Percentiles rank a stretch among this genome's conserved stretches.
phyloP scores from a whole-genome alignment of 2,329 filamentous ascomycete genomes.

The Rhytidhysteron rufulum region DNA sequence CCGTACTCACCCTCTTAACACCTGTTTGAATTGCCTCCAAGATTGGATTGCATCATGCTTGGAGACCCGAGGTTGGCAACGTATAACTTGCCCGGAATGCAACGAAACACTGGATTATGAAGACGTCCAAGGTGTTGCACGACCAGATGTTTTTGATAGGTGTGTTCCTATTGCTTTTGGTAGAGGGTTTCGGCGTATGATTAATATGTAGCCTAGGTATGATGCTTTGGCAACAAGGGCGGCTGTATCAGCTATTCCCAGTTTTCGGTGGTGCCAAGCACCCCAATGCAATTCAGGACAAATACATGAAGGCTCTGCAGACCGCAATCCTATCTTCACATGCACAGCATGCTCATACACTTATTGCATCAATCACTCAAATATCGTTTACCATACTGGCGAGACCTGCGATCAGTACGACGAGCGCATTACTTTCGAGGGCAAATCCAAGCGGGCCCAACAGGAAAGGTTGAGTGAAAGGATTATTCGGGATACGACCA shows the following conservation, averaged over 20 bases:
- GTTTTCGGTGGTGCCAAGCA: slow-evolving; percentile 51
- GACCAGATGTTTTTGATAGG: slow-evolving; percentile 40
- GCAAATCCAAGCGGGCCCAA: slow-evolving; percentile 8
- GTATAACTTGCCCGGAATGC: slow-evolving; percentile 52
- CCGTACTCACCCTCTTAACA: slow-evolving; percentile 22
- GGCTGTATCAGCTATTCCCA: slow-evolving; percentile 37
- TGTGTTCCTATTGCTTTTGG: no score
- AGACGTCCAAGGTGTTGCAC: slow-evolving; percentile 44
- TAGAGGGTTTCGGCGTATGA: no score
- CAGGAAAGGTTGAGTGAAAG: slow-evolving; percentile 9
- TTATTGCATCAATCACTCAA: slow-evolving; percentile 25
- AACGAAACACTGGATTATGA: slow-evolving; percentile 37
- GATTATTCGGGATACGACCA: slow-evolving; percentile 20
- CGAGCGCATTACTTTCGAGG: slow-evolving; percentile 12
- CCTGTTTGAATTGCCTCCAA: slow-evolving; percentile 29
- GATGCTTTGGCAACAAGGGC: slow-evolving; percentile 41
- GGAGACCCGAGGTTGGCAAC: slow-evolving; percentile 35
- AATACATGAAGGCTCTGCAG: slow-evolving; percentile 45
- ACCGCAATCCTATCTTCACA: slow-evolving; percentile 37
- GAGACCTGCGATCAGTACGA: slow-evolving; percentile 33
- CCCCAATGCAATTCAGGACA: slow-evolving; percentile 48
- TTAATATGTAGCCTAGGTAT: slow-evolving; percentile 23
- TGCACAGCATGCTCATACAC: slow-evolving; percentile 25
- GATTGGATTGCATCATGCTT: slow-evolving; percentile 29
- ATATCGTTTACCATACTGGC: slow-evolving; percentile 22